These are phyloP conservation scores for Penicillium cataractarum DNA, from an alignment of 495 filamentous ascomycete genomes.

Conservation along the genomic window DNA sequence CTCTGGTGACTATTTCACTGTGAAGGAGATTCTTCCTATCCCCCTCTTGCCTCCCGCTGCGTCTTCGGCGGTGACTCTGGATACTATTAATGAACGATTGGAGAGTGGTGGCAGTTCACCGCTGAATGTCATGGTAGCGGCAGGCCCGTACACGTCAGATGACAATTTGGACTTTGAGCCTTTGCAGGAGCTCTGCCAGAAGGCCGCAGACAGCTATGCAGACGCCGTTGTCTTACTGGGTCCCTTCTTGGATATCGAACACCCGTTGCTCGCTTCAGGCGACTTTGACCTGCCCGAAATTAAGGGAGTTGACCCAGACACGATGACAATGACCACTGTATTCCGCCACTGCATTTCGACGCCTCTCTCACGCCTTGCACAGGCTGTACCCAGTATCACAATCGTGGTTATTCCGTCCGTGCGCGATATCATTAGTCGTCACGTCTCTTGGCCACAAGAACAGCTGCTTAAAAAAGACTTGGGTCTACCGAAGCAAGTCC, in stretches of 20 bases:
- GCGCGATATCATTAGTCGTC: conserved; percentile 80
- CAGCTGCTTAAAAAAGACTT: conserved; percentile 70
- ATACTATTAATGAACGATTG: conserved; percentile 66
- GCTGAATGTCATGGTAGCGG: conserved; percentile 73
- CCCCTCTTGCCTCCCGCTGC: conserved; percentile 73
- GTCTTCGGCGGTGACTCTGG: conserved; percentile 61
- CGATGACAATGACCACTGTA: conserved; percentile 75
- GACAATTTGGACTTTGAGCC: conserved; percentile 89
- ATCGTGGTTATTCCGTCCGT: conserved; percentile 84
- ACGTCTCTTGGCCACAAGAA: conserved; percentile 92
- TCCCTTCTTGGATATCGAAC: conserved; percentile 88
- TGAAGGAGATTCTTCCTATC: conserved; percentile 72
- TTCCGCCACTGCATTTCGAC: conserved; percentile 80
- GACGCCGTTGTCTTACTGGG: conserved; percentile 84
- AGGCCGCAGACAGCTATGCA: conserved; percentile 71
- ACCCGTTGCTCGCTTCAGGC: conserved; percentile 84
- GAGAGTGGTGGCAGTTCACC: conserved; percentile 60
- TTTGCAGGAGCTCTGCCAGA: conserved; percentile 75
- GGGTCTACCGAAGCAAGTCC: conserved; percentile 72
- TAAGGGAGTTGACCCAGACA: conserved; percentile 69
- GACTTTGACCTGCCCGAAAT: conserved; percentile 88
- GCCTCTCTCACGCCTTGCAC: conserved; percentile 64
- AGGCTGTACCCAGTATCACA: conserved; percentile 71
- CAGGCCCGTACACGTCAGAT: conserved; percentile 90
- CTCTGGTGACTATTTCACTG: conserved; percentile 80